A percentile compares a stretch with the other conserved stretches of the same genome.
phyloP scores from a whole-genome alignment of 1,139 yeast genomes.

The Pichia sp. region DNA sequence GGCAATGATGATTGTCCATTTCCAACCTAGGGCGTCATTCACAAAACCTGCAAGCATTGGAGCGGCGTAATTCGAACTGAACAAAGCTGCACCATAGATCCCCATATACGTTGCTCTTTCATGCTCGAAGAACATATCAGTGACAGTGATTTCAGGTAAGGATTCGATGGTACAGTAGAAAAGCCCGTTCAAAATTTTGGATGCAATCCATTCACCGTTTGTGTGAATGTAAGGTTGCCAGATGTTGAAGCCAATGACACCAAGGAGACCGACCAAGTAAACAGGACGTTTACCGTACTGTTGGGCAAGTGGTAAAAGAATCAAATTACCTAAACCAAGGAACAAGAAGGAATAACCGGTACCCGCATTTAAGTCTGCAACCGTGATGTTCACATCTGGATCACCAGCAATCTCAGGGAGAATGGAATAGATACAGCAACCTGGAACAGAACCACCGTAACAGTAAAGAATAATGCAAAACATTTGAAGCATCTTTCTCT shows the following conservation, averaged over 20 bases:
- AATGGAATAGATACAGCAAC: conserved; percentile 46
- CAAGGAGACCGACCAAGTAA: conserved; percentile 38
- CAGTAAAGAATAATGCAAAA: conserved; percentile 41
- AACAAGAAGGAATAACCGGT: conserved; percentile 48
- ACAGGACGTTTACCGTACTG: conserved; percentile 53
- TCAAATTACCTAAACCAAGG: conserved; percentile 46
- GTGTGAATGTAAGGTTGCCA: conserved; percentile 42
- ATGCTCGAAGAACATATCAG: conserved; percentile 49
- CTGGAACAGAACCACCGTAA: conserved; percentile 43
- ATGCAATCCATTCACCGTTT: conserved; percentile 41
- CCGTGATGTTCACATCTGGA: conserved; percentile 34
- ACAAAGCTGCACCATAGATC: conserved; percentile 39
- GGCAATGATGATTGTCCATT: conserved; percentile 45
- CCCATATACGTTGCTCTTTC: conserved; percentile 48
- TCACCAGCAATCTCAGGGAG: conserved; percentile 38
- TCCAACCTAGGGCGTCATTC: conserved; percentile 44
- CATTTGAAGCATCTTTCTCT: conserved; percentile 36
- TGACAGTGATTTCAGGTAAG: conserved; percentile 46
- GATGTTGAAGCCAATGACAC: conserved; percentile 36
- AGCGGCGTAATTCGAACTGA: conserved; percentile 39
- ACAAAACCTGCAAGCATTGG: conserved; percentile 49
- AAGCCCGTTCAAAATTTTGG: conserved; percentile 43
- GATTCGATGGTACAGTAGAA: conserved; percentile 55
- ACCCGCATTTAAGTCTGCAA: conserved; percentile 44
- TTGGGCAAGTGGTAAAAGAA: conserved; percentile 49